Evolutionary conservation across 73 alveolate genomes (phyloP), one percentile per base, ranked within the genome.

Genomic region (Uronychia binucleata): DNA sequence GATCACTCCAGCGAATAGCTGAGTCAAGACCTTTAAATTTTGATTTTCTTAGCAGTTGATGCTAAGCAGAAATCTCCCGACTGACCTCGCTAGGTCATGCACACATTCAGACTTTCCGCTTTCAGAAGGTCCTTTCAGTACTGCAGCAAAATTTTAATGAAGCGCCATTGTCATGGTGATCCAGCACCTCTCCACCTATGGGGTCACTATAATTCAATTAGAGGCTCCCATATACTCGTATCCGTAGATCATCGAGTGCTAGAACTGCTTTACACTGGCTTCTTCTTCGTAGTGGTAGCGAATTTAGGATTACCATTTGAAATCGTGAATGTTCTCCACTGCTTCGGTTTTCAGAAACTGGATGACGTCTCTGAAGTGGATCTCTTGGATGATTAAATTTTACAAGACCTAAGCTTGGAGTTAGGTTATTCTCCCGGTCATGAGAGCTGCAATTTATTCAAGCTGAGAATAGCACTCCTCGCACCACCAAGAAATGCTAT

Each of bases 351-450:
- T 91, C 67, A 95, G 82, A 75, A 88, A 96, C 80, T 96, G 98
- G 67, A 97, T 92, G 77, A 98, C 97, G 82, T 98, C 99, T 84
- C 99, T 95, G 82, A 94, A 94, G 93, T 98, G 99, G 59, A 97
- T 99, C 91, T 98, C 99, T 89, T 98, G 97, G n/a, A 99, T 98
- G 77, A 97, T 98, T 81, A 98, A 87, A 77, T 97, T 96, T 34
- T 96, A 97, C 28, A 98, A 93, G 0, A 97, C 93, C 77, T 83
- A 80, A 77, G 99, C 93, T 84, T 93, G 92, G 31, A 96, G 85
- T 35, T 89, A 86, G 34, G 91, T 93, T 77, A 95, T 91, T 87
- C 93, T 89, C 83, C 90, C 35, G 84, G 97, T 97, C 33, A 95
- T 97, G 29, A 94, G 86, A 77, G 79, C 93, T 28, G 98, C 90